Percentiles rank a stretch among this genome's conserved stretches.
phyloP scores from a whole-genome alignment of 148 eudicot genomes.

The Pouteria glomerata region DNA sequence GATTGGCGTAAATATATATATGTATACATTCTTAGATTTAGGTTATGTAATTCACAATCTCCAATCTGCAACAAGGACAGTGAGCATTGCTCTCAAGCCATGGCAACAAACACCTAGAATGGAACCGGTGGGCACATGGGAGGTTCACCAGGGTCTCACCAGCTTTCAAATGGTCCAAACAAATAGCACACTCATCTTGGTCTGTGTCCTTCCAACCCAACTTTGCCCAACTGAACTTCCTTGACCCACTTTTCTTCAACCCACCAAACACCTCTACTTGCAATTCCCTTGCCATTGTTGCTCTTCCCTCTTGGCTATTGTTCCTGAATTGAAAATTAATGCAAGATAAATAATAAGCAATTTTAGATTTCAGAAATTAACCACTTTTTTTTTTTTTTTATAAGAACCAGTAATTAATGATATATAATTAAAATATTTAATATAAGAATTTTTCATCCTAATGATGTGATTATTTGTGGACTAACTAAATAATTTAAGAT shows the following conservation, averaged over 20 bases:
- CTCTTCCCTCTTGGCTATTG: constrained; percentile 17
- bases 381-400: background rate
- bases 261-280: constrained; percentile 33
- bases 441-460: no score
- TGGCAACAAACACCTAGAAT: constrained; percentile 61
- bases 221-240: constrained; percentile 38
- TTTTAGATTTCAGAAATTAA: background rate
- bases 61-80: constrained; percentile 78
- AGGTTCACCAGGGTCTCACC: constrained; percentile 53
- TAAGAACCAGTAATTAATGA: no score
- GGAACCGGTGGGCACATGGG: constrained; percentile 67
- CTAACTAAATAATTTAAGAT: no score
- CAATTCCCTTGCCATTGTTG: constrained; percentile 15
- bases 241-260: constrained; percentile 28
- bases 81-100: constrained; percentile 64
- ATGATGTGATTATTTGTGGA: no score
- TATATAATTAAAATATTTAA: no score
- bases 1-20: no score
- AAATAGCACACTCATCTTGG: constrained; percentile 67
- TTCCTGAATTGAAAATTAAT: constrained; percentile 15
- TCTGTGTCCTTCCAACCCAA: constrained; percentile 51
- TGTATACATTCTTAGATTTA: no score
- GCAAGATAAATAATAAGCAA: background rate
- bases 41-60: constrained; percentile 13
- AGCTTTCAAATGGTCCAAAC: constrained; percentile 51